A percentile compares a stretch with the other conserved stretches of the same genome.
phyloP scores from a whole-genome alignment of 75 land plant species.

The Cunninghamia lanceolata region DNA sequence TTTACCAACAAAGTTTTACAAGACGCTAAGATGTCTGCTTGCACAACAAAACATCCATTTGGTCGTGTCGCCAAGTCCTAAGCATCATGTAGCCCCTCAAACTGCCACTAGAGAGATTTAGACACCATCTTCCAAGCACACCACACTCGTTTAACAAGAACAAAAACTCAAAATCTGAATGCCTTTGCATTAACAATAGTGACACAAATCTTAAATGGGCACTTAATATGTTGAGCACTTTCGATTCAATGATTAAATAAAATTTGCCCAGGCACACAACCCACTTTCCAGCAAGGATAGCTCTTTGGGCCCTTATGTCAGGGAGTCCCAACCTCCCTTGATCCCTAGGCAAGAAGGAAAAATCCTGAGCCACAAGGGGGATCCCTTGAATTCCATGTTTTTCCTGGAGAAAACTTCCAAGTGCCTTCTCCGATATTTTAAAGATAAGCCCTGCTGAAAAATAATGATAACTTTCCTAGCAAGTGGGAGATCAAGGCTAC shows the following conservation, averaged over 20 bases:
- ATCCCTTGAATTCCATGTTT: neutral
- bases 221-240: neutral
- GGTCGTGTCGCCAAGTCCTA: neutral
- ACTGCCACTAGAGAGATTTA: neutral
- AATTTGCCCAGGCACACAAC: neutral
- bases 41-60: neutral
- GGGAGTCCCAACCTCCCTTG: neutral
- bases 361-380: neutral
- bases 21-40: neutral
- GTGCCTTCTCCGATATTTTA: neutral
- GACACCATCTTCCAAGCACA: neutral
- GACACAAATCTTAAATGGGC: neutral
- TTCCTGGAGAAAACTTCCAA: neutral
- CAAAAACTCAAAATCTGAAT: constrained; percentile 8
- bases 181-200: neutral
- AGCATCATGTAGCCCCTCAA: neutral
- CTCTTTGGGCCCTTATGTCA: neutral
- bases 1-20: neutral
- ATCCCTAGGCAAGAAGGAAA: neutral
- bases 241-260: neutral
- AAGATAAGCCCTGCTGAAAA: neutral
- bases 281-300: neutral
- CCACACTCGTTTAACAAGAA: neutral
- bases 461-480: neutral
- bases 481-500: neutral